phyloP scores from a whole-genome alignment of 306 rosid species.

The Notholithocarpus densiflorus region DNA sequence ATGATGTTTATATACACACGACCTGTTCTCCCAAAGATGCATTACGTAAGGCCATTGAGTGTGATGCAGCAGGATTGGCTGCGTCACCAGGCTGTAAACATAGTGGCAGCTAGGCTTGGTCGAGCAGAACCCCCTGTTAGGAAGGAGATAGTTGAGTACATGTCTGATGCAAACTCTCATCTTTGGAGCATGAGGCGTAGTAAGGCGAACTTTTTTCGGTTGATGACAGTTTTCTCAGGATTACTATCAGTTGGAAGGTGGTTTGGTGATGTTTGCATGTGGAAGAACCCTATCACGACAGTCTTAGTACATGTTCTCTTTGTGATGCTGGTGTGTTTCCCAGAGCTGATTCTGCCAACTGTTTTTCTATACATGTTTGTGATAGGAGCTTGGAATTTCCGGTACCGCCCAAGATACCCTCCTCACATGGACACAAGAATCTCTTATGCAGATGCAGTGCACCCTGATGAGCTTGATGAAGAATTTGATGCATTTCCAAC shows the following conservation, averaged over 20 bases:
- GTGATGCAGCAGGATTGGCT: constrained; percentile 70
- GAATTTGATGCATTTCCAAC: constrained; percentile 86
- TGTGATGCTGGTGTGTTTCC: constrained; percentile 76
- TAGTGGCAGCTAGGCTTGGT: constrained; percentile 68
- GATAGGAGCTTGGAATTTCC: constrained; percentile 81
- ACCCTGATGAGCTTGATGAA: constrained; percentile 80
- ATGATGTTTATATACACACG: constrained; percentile 61
- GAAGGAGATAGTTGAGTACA: constrained; percentile 74
- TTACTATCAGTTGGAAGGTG: constrained; percentile 48
- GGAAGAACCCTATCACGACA: constrained; percentile 75
- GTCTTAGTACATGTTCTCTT: constrained; percentile 74
- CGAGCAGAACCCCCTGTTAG: constrained; percentile 87
- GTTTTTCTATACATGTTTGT: constrained; percentile 82
- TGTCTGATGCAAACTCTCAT: constrained; percentile 84
- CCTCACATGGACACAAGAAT: constrained; percentile 81
- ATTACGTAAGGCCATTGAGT: constrained; percentile 64
- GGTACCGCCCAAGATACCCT: constrained; percentile 66
- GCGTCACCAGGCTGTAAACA: constrained; percentile 59
- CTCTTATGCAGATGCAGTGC: constrained; percentile 60
- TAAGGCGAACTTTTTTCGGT: constrained; percentile 86
- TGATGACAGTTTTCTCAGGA: constrained; percentile 54
- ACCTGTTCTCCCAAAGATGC: constrained; percentile 94
- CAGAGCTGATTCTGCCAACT: constrained; percentile 83
- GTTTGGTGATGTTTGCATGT: constrained; percentile 71
- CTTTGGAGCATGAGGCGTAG: constrained; percentile 94